phyloP scores from a whole-genome alignment of 148 eudicot species.

The Selenicereus undatus region DNA sequence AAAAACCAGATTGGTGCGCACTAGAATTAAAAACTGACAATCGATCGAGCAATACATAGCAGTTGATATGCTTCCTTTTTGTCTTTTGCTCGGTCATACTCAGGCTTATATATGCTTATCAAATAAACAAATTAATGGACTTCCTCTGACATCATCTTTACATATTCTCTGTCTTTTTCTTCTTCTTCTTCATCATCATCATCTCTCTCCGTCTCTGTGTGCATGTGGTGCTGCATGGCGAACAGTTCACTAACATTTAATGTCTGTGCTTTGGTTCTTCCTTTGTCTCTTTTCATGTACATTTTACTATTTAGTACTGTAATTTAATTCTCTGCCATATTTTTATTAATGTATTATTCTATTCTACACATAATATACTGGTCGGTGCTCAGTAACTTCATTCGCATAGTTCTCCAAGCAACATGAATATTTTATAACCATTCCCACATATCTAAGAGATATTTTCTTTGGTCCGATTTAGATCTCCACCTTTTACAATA shows the following conservation, averaged over 20 bases:
- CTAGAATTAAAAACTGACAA: not conserved
- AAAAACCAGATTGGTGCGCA: not conserved
- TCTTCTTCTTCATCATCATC: not conserved
- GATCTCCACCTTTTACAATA: no score
- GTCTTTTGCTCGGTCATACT: not conserved
- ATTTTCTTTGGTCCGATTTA: no score
- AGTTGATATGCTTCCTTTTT: not conserved
- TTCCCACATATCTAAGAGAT: no score
- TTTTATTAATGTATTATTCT: no score
- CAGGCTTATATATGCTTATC: not conserved
- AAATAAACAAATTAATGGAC: not conserved
- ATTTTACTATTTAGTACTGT: no score
- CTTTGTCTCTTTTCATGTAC: not conserved
- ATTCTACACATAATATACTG: no score
- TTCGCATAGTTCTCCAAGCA: no score
- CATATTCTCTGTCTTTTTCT: not conserved
- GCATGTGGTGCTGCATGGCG: slow-evolving; percentile 3
- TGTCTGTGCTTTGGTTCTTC: not conserved
- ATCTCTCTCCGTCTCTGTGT: not conserved
- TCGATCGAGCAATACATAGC: no score
- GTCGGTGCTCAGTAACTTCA: no score
- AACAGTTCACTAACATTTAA: not conserved
- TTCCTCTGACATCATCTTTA: no score
- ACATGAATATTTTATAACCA: no score
- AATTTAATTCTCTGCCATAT: not conserved